Conservation (phyloP, 163 green algal genomes). For the Chlorella variabilis region DNA sequence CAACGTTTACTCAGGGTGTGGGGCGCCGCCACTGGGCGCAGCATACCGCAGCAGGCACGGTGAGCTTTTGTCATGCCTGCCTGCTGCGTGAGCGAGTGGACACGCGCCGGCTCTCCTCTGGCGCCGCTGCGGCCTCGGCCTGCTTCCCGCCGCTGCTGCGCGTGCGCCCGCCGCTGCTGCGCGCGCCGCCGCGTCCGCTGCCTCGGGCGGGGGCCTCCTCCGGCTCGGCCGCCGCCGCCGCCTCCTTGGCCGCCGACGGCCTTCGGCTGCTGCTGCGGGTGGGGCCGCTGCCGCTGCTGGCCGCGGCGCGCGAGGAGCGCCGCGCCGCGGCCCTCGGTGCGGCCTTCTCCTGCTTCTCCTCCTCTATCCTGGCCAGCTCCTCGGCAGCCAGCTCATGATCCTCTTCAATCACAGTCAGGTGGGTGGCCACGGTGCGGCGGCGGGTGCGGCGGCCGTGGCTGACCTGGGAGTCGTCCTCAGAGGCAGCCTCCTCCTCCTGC, state of each 20-base stretch:
- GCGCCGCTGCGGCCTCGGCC: neutral
- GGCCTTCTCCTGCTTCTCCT: neutral
- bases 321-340: neutral
- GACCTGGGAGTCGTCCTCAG: neutral
- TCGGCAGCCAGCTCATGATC: neutral
- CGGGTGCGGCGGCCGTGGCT: neutral
- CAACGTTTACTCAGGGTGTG: neutral
- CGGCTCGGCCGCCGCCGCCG: neutral
- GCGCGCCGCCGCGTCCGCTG: neutral
- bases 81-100: constrained; percentile 3
- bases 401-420: constrained; percentile 20
- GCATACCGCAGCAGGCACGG: neutral
- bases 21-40: no score
- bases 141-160: constrained; percentile 19
- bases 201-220: neutral
- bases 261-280: constrained; percentile 22
- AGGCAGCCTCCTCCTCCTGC: constrained; percentile 18
- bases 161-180: constrained; percentile 7
- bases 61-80: neutral
- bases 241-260: neutral
- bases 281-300: neutral
- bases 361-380: neutral
- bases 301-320: neutral
- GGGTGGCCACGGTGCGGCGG: constrained; percentile 23
- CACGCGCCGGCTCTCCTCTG: neutral